These are phyloP conservation scores for Zasmidium citrigriseum DNA, from an alignment of 2,329 filamentous ascomycete species.

Conservation along the genomic window DNA sequence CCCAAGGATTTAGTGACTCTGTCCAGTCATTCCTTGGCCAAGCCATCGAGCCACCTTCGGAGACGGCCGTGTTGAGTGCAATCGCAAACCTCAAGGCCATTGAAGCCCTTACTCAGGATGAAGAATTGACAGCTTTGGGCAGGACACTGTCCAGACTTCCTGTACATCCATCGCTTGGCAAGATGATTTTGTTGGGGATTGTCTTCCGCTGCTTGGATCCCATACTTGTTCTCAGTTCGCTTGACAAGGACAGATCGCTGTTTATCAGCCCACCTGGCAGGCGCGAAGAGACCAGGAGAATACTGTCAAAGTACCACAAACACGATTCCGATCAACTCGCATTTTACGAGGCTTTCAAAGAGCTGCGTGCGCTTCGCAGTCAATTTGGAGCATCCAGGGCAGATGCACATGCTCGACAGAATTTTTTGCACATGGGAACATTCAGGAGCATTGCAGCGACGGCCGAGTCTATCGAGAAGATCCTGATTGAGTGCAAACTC, in stretches of 20 bases:
- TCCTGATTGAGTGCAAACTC: constrained; percentile 39
- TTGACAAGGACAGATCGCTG: constrained; percentile 36
- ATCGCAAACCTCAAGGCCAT: constrained; percentile 42
- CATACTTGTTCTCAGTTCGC: constrained; percentile 47
- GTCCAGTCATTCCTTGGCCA: constrained; percentile 45
- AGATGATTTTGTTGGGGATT: constrained; percentile 53
- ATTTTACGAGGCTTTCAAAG: constrained; percentile 46
- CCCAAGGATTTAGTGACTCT: constrained; percentile 39
- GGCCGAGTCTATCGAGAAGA: constrained; percentile 40
- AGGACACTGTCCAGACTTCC: constrained; percentile 43
- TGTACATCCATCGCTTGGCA: constrained; percentile 48
- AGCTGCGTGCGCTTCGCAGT: constrained; percentile 37
- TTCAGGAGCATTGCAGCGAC: constrained; percentile 40
- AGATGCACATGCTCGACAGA: constrained; percentile 32
- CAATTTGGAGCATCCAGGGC: constrained; percentile 34
- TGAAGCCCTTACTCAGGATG: constrained; percentile 45
- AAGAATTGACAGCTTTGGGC: constrained; percentile 49
- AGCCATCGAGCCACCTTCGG: constrained; percentile 48
- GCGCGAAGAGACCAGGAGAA: constrained; percentile 26
- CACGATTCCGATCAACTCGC: constrained; percentile 51
- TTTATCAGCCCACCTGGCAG: constrained; percentile 34
- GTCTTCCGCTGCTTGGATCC: constrained; percentile 56
- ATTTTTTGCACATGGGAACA: constrained; percentile 39
- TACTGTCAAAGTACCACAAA: constrained; percentile 36
- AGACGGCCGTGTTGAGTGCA: constrained; percentile 39